A percentile compares a stretch with the other conserved stretches of the same genome.
These are phyloP conservation scores for Trichoderma atrobrunneum DNA, from an alignment of 2,329 filamentous ascomycete genomes.

Conservation along the genomic window DNA sequence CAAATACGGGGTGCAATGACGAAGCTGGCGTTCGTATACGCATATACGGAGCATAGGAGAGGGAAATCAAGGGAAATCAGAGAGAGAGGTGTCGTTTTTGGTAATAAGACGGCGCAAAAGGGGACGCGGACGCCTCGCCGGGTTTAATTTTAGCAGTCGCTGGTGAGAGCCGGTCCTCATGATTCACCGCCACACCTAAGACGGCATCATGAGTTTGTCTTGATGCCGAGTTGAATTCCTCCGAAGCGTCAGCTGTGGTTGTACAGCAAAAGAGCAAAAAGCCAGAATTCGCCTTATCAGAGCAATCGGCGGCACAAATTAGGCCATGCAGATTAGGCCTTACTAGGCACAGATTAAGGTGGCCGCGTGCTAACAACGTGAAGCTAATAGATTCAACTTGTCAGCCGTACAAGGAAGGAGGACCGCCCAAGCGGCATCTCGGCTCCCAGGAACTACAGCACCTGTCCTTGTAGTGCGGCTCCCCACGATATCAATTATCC, in stretches of 20 bases:
- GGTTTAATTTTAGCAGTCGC: not conserved
- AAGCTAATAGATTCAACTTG: not conserved
- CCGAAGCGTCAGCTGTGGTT: not conserved
- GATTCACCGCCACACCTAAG: not conserved
- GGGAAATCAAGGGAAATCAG: not conserved
- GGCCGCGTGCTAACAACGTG: not conserved
- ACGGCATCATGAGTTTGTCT: not conserved
- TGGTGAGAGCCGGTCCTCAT: not conserved
- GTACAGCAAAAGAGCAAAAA: not conserved
- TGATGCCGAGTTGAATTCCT: not conserved
- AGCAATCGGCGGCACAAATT: not conserved
- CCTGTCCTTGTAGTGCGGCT: slow-evolving; percentile 1
- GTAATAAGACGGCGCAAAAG: not conserved
- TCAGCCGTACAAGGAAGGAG: slow-evolving; percentile 15
- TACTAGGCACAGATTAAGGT: slow-evolving; percentile 1
- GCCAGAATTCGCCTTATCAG: not conserved
- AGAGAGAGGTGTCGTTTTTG: not conserved
- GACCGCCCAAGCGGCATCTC: slow-evolving; percentile 1
- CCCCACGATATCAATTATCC: slow-evolving; percentile 4
- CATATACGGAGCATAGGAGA: not conserved
- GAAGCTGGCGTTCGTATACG: not conserved
- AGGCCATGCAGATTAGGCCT: not conserved
- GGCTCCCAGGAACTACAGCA: slow-evolving; percentile 4
- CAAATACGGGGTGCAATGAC: slow-evolving; percentile 8
- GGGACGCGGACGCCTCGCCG: not conserved